phyloP scores from a whole-genome alignment of 176 grass and related monocot genomes.

The Lolium rigidum region DNA sequence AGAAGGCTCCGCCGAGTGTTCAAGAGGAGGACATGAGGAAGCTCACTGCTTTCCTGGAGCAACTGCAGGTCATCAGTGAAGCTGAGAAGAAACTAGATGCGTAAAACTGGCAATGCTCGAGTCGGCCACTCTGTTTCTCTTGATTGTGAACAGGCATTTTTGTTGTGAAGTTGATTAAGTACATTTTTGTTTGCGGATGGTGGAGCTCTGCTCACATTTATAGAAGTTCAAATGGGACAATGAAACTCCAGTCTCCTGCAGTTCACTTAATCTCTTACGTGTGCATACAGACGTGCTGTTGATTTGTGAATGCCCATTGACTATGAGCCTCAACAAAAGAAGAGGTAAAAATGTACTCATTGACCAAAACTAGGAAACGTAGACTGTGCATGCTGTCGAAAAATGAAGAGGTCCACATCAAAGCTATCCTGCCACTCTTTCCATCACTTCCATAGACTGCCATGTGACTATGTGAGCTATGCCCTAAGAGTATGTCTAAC shows the following conservation, averaged over 20 bases:
- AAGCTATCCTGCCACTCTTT: too few relatives aligned
- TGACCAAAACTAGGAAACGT: too few relatives aligned
- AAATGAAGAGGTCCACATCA: too few relatives aligned
- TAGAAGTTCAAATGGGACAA: constrained; percentile 3
- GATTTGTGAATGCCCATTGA: not conserved
- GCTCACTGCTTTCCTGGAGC: constrained; percentile 61
- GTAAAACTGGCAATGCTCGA: not conserved
- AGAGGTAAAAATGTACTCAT: too few relatives aligned
- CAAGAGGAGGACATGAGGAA: constrained; percentile 82
- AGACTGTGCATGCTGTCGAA: too few relatives aligned
- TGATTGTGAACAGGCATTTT: not conserved
- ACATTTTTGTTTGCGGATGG: not conserved
- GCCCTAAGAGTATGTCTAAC: too few relatives aligned
- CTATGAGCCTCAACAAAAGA: not conserved
- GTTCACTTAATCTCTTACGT: not conserved
- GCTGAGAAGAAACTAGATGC: constrained; percentile 74
- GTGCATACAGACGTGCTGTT: not conserved
- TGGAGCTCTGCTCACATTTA: constrained; percentile 1
- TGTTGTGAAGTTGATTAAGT: not conserved
- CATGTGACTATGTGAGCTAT: too few relatives aligned
- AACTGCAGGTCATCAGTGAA: constrained; percentile 72
- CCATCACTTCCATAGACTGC: too few relatives aligned
- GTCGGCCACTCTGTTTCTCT: not conserved
- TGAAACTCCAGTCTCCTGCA: not conserved
- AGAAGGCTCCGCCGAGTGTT: constrained; percentile 70